Base-by-base conservation (phyloP, 2,329 filamentous ascomycete species). In the Cercospora brassicicola region DNA sequence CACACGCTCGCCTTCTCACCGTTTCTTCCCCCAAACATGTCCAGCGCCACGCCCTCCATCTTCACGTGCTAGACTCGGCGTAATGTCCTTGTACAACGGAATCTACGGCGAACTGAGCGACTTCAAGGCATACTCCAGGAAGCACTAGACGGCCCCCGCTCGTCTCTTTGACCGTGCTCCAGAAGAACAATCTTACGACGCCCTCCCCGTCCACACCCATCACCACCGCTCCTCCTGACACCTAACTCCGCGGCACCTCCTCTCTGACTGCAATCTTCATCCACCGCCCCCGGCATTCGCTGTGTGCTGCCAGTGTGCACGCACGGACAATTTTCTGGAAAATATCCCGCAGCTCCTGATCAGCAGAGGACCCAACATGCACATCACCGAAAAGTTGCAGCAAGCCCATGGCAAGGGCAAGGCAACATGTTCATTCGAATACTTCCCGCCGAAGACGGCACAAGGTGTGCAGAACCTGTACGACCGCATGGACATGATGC, bases 401-500 rank as follows among this genome's bases (percentile, higher is more conserved):
- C 91, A 94, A 75, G 90, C 94, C 81, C 89, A 93, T 82, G 87
- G 87, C 82, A 88, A 90, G 77, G 89, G 89, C 79, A 88, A 91
- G 76, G 91, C 94, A 67, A 95, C 93, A 78, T 97, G 97, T 85
- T 99, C 95, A 68, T 99, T 99, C 84, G 95, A 99, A 81, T 99
- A 97, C 86, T 99, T 99, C 82, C 95, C 95, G 62, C 95, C 95
- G 45, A 99, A 99, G 84, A 99, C 95, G 7, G 91, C 92, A 10
- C 92, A 95, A 83, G 95, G 95, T 86, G 94, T 99, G 11, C 95
- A 99, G 83, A 99, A 99, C 81, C 89, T 99, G 67, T 99, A 99
- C 85, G 95, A 99, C 76, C 92, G 95, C 75, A 98, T 99, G 92
- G 95, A 99, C 82, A 93, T 94, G 82, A 99, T 99, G 95, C 93